Conservation (phyloP, 2,329 filamentous ascomycete genomes). For the Atkinsonella texensis region DNA sequence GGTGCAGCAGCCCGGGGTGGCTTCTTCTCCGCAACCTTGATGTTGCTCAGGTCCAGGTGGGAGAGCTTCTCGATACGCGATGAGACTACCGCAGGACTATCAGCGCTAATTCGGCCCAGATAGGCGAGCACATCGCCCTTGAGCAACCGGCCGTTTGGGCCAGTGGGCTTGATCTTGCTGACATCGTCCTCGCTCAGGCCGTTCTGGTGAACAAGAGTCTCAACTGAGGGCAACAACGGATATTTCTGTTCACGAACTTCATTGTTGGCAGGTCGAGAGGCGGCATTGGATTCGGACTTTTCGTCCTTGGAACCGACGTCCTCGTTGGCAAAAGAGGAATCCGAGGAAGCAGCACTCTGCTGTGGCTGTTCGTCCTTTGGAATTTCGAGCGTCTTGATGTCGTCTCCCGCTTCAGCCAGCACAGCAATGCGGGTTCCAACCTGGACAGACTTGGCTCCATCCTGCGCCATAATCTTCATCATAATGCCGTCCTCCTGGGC, state of each 20-base stretch:
- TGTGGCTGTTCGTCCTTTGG: conserved; percentile 52
- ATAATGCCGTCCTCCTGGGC: conserved; percentile 80
- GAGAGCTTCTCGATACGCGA: conserved; percentile 60
- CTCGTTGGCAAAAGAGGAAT: conserved; percentile 8
- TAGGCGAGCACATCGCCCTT: conserved; percentile 95
- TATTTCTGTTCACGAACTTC: conserved; percentile 54
- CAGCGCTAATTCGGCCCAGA: conserved; percentile 62
- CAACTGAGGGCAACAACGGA: conserved; percentile 72
- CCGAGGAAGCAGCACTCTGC: conserved; percentile 14
- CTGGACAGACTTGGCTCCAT: conserved; percentile 64
- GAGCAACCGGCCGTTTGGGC: conserved; percentile 75
- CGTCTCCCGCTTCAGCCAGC: conserved; percentile 70
- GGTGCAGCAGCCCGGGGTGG: conserved; percentile 21
- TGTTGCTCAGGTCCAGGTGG: conserved; percentile 89
- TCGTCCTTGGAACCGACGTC: conserved; percentile 11
- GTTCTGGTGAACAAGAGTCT: conserved; percentile 67
- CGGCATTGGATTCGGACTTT: conserved; percentile 40
- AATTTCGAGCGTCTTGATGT: conserved; percentile 61
- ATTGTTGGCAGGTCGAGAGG: conserved; percentile 25
- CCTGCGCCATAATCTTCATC: conserved; percentile 65
- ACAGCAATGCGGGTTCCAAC: conserved; percentile 76
- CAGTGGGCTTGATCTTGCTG: conserved; percentile 73
- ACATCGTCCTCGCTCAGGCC: conserved; percentile 64
- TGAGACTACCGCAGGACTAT: conserved; percentile 60
- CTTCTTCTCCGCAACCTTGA: conserved; percentile 60